Conservation (phyloP, 192 early-diverging fungal species). For the Entophlyctis luteolus region DNA sequence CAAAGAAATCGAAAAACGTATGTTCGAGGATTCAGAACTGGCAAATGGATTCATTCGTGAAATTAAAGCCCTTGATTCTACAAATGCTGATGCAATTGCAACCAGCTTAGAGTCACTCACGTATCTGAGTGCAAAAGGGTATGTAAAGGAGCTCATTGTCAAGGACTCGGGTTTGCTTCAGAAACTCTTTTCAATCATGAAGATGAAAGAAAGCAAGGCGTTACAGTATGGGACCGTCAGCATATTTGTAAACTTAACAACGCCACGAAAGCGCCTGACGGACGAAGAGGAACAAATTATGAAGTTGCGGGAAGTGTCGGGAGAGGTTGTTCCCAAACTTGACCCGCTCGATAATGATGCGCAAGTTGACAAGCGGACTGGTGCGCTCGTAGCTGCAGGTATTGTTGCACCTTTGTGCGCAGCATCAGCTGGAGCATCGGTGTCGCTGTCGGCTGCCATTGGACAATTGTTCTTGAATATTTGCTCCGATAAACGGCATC, state of each 20-base stretch:
- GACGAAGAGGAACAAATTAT: slow-evolving; percentile 78
- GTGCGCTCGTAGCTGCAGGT: not conserved
- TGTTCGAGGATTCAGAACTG: slow-evolving; percentile 23
- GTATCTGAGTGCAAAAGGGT: slow-evolving; percentile 68
- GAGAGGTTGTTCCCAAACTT: slow-evolving; percentile 31
- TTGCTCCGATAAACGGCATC: slow-evolving; percentile 62
- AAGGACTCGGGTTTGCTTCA: slow-evolving; percentile 57
- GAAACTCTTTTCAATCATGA: slow-evolving; percentile 34
- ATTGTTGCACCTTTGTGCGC: not conserved
- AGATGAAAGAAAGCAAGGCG: slow-evolving; percentile 34
- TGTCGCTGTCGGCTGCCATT: slow-evolving; percentile 57
- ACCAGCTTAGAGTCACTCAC: slow-evolving; percentile 77
- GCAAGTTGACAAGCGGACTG: slow-evolving; percentile 55
- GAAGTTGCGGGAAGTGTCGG: slow-evolving; percentile 69
- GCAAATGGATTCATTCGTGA: slow-evolving; percentile 54
- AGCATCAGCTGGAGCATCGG: slow-evolving; percentile 28
- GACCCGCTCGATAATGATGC: slow-evolving; percentile 61
- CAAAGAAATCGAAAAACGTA: slow-evolving; percentile 4
- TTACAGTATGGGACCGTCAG: slow-evolving; percentile 70
- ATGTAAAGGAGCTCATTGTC: slow-evolving; percentile 66
- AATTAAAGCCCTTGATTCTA: slow-evolving; percentile 40
- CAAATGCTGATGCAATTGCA: slow-evolving; percentile 27
- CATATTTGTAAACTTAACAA: slow-evolving; percentile 75
- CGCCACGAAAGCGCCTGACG: slow-evolving; percentile 60
- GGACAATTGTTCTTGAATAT: slow-evolving; percentile 68